These are phyloP conservation scores for Datisca glomerata DNA, from an alignment of 306 rosid genomes.

Conservation along the genomic window DNA sequence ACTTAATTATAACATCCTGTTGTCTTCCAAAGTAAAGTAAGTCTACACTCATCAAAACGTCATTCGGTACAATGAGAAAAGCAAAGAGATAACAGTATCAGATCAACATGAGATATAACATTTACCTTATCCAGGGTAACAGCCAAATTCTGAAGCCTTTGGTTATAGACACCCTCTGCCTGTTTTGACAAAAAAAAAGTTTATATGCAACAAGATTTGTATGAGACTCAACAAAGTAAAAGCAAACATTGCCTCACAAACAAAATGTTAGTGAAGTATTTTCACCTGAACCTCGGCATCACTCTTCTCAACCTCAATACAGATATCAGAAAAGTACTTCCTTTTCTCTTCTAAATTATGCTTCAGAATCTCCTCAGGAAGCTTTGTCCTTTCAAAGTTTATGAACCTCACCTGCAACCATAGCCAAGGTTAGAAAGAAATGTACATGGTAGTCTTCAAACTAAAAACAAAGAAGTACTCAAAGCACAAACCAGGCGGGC, in stretches of 20 bases:
- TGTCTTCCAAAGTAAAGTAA: neutral
- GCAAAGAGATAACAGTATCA: neutral
- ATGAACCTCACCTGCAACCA: slow-evolving; percentile 82
- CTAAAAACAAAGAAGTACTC: slow-evolving; percentile 6
- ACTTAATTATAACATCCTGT: neutral
- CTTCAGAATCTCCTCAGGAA: slow-evolving; percentile 75
- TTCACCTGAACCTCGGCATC: slow-evolving; percentile 95
- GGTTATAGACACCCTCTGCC: slow-evolving; percentile 99
- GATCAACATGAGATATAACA: slow-evolving; percentile 4
- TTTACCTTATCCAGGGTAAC: slow-evolving; percentile 97
- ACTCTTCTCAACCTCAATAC: slow-evolving; percentile 85
- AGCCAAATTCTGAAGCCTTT: slow-evolving; percentile 97
- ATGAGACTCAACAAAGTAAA: too few relatives aligned
- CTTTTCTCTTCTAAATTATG: slow-evolving; percentile 84
- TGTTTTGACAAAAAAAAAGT: slow-evolving; percentile 20
- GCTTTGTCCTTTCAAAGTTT: slow-evolving; percentile 88
- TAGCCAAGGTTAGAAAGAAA: slow-evolving; percentile 17
- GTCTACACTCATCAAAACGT: neutral
- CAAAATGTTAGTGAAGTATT: neutral
- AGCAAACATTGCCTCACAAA: neutral
- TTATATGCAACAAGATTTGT: slow-evolving; percentile 1
- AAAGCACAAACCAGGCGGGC: slow-evolving; percentile 78
- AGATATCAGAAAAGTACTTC: slow-evolving; percentile 79
- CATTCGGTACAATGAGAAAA: too few relatives aligned
- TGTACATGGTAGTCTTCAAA: slow-evolving; percentile 8